Base-by-base conservation (phyloP, 2,329 filamentous ascomycete species). In the Fusarium haematococcum region DNA sequence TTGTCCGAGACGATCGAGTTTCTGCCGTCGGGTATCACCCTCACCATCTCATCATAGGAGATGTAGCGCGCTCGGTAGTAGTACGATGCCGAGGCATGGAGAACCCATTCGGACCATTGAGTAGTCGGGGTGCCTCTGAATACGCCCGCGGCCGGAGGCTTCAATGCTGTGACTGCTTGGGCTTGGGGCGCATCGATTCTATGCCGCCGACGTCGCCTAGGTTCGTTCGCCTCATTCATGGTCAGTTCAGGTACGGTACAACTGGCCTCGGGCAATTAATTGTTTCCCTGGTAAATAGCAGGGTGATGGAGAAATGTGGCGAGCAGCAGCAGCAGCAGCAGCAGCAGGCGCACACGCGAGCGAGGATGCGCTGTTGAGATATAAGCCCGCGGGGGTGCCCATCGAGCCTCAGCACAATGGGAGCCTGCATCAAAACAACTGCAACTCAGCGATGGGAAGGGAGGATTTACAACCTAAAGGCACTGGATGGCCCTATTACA, bases 11-110 rank as follows among this genome's bases (percentile, higher is more conserved):
- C 67, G 37, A 77, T 66, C 20, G 66, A 75, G 67, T 76, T 78
- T 48, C 73, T 75, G 4, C 73, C 68, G 33, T 69, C 76, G 18
- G 61, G 48, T 16, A 58, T 59, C 35, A 77, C 63, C 37, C 61
- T 41, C 37, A 64, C 50, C 11, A 71, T 69, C 10, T 59, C 73
- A 11, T 76, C 59, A n/a, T 70, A 64, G 30, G 75, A 63, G 54
- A 79, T 68, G n/a, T 71, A 71, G 10, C 77, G 74, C 23, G 65
- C 75, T 64, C 77, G 77, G 13, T 74, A 79, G 32, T 77, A 78
- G 61, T 72, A 71, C 8, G 68, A 43, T 4, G 66, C 57, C 3
- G 73, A 71, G 7, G 33, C 13, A 35, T 77, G 67, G 4, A 73
- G 61, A 32, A 43, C 45, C 77, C 77, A 78, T 63, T 69, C 63